Percentiles rank a stretch among this genome's conserved stretches.
Conservation (phyloP, 768 basidiomycete genomes). For the Leucocoprinus birnbaumii region DNA sequence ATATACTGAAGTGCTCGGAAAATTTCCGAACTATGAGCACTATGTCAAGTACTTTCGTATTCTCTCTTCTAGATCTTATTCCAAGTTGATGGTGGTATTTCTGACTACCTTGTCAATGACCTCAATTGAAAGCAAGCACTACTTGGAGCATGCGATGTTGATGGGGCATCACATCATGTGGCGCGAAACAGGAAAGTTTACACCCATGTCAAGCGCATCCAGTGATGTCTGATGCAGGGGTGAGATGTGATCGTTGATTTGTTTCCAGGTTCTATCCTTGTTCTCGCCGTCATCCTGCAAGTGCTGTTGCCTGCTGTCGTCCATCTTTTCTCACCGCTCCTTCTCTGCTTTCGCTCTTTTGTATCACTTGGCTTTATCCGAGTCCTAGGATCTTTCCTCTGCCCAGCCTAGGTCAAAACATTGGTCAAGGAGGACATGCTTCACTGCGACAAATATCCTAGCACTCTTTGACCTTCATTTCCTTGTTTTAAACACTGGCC, state of each 20-base stretch:
- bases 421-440: conserved; percentile 7
- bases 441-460: conserved; percentile 23
- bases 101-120: too few species aligned
- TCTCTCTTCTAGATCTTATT: conserved; percentile 3
- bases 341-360: conserved; percentile 7
- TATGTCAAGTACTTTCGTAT: conserved; percentile 8
- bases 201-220: conserved; percentile 7
- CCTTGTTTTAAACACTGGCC: background rate
- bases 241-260: conserved; percentile 6
- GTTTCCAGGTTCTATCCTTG: background rate
- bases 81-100: background rate
- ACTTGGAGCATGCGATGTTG: background rate
- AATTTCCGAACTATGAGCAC: conserved; percentile 2
- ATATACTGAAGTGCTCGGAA: conserved; percentile 7
- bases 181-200: background rate
- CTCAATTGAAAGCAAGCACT: too few species aligned
- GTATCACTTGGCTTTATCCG: background rate
- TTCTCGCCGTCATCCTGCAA: background rate
- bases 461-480: conserved; percentile 27
- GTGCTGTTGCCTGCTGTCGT: background rate
- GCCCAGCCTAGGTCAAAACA: background rate
- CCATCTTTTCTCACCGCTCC: background rate
- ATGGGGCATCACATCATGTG: conserved; percentile 5
- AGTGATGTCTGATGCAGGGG: conserved; percentile 6
- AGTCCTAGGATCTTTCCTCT: background rate